These are phyloP conservation scores for Claviceps quebecensis DNA, from an alignment of 2,329 filamentous ascomycete genomes.

Conservation along the genomic window DNA sequence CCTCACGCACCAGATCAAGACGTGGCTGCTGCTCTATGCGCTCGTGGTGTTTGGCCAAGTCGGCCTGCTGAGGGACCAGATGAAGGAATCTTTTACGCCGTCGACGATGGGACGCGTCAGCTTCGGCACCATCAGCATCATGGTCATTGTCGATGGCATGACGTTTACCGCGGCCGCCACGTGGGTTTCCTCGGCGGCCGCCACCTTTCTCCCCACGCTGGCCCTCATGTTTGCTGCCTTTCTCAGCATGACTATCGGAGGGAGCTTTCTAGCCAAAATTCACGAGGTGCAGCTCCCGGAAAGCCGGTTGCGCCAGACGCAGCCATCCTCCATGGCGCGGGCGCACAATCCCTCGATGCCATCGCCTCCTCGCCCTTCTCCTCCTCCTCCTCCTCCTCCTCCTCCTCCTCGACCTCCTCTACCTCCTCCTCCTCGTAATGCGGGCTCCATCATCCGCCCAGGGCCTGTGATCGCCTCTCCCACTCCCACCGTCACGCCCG, in stretches of 20 bases:
- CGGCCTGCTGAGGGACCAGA: constrained; percentile 47
- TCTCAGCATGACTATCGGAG: constrained; percentile 42
- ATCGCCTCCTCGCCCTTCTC: constrained; percentile 1
- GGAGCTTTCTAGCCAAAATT: constrained; percentile 44
- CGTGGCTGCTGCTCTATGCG: constrained; percentile 44
- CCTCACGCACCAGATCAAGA: constrained; percentile 40
- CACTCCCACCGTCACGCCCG: constrained; percentile 34
- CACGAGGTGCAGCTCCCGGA: constrained; percentile 43
- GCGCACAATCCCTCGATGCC: neutral
- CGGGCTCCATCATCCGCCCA: constrained; percentile 19
- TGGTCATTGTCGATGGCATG: constrained; percentile 49
- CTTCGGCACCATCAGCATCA: constrained; percentile 46
- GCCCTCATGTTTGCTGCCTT: constrained; percentile 36
- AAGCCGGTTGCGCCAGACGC: constrained; percentile 34
- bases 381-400: neutral
- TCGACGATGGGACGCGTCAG: constrained; percentile 54
- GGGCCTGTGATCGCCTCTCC: constrained; percentile 25
- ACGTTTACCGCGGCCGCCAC: constrained; percentile 41
- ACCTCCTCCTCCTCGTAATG: constrained; percentile 8
- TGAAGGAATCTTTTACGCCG: constrained; percentile 52
- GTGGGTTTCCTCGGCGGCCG: constrained; percentile 41
- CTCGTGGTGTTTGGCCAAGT: constrained; percentile 46
- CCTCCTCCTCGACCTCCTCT: constrained; percentile 8
- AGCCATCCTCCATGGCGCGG: constrained; percentile 6
- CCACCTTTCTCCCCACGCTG: constrained; percentile 42